Conservation (phyloP, 495 filamentous ascomycete genomes). For the Aspergillus sclerotiicarbonarius region DNA sequence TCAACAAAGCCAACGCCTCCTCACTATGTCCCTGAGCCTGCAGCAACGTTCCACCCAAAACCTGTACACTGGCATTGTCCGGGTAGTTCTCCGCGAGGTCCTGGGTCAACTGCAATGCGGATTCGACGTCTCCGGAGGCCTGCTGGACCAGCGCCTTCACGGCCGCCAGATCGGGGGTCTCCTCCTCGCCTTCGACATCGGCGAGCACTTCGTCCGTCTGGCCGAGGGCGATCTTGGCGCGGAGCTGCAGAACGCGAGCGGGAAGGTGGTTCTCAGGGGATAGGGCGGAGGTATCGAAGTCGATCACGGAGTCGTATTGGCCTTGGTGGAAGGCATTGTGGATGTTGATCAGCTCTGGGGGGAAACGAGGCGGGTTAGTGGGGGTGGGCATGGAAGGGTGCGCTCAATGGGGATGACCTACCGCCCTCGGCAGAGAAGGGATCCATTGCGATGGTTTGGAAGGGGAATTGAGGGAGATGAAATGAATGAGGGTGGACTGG, state of each 20-base stretch:
- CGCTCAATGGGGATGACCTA: conserved; percentile 27
- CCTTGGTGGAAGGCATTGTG: conserved; percentile 94
- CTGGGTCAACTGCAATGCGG: conserved; percentile 62
- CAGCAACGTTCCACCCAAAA: conserved; percentile 74
- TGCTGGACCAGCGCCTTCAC: conserved; percentile 75
- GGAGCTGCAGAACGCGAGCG: conserved; percentile 75
- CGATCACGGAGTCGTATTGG: conserved; percentile 78
- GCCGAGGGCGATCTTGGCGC: conserved; percentile 78
- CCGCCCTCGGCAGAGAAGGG: conserved; percentile 91
- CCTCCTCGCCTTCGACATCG: conserved; percentile 61
- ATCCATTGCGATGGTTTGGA: conserved; percentile 59
- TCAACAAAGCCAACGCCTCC: conserved; percentile 74
- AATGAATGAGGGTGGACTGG: background rate
- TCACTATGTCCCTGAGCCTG: conserved; percentile 74
- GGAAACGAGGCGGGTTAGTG: conserved; percentile 8
- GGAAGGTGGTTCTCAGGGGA: conserved; percentile 73
- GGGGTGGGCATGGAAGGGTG: background rate
- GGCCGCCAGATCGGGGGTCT: conserved; percentile 70
- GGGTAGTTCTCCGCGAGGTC: conserved; percentile 59
- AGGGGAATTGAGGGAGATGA: background rate
- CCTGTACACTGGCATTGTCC: conserved; percentile 79
- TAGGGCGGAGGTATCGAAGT: conserved; percentile 74
- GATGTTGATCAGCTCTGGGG: conserved; percentile 87
- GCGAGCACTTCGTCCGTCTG: conserved; percentile 68
- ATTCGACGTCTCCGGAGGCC: conserved; percentile 53